Evolutionary conservation across 345 rosid species (phyloP).

Genomic region (Punica granatum): DNA sequence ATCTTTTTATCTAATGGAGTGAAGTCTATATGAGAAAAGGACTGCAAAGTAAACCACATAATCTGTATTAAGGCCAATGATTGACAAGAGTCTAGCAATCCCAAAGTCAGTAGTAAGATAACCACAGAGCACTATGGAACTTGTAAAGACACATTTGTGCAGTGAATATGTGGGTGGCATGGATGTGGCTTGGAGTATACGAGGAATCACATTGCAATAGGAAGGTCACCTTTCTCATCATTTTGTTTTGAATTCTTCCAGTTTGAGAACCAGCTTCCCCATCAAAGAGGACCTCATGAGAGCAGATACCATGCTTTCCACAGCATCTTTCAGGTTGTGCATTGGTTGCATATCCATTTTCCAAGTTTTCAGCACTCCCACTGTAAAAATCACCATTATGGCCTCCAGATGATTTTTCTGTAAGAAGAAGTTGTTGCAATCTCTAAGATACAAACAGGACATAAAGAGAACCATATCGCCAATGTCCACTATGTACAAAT

Average conservation of each 20-base stretch:
- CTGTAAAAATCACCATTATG: constrained; percentile 21
- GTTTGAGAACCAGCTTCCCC: constrained; percentile 31
- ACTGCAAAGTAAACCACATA: too few relatives aligned
- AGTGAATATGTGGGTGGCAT: too few relatives aligned
- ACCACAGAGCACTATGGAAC: background rate
- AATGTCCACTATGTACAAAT: too few relatives aligned
- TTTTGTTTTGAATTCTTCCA: constrained; percentile 26
- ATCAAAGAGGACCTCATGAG: constrained; percentile 79
- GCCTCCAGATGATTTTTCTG: constrained; percentile 38
- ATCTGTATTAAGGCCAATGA: too few relatives aligned
- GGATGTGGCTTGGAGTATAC: background rate
- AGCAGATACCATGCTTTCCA: constrained; percentile 65
- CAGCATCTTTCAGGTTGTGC: constrained; percentile 32
- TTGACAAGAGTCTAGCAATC: too few relatives aligned
- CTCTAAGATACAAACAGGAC: constrained; percentile 8
- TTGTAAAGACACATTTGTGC: background rate
- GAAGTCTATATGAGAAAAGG: background rate
- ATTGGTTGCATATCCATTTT: constrained; percentile 27
- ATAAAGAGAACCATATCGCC: background rate
- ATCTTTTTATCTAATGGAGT: background rate
- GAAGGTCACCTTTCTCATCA: constrained; percentile 69
- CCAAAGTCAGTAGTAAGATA: background rate
- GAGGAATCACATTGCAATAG: background rate
- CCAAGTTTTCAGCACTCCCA: constrained; percentile 26
- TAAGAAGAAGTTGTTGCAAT: constrained; percentile 19